Base-by-base conservation (phyloP, 1,139 yeast species). In the Tardiomyces depauwii region DNA sequence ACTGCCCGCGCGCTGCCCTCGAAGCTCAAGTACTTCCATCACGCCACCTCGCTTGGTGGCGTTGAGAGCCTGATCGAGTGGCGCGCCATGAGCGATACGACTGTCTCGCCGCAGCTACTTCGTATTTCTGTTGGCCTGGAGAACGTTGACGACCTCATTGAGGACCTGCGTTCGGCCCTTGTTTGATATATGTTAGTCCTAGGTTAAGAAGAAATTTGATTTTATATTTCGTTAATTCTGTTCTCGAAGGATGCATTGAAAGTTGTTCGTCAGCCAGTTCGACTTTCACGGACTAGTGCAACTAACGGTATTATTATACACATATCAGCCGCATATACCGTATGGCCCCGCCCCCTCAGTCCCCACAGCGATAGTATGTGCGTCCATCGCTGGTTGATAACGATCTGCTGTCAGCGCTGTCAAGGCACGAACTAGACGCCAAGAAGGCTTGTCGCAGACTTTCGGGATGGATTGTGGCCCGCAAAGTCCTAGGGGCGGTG, bases 21-120 rank as follows among this genome's bases (percentile, higher is more conserved):
- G 1, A 76, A 73, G 52, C 69, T 88, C 49, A 75, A 79, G 54
- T 74, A 76, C 51, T 87, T 88, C 67, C 80, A 80, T 52, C 96
- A 89, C 64, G 95, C 96, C 1, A 88, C 96, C 0, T 85, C 95
- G 5, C 70, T 89, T 28, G 96, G 96, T 39, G 95, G 96, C n/a
- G 86, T 84, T 6, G 96, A 89, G 62, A 83, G 94, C 47, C 70
- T 88, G 56, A 78, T 88, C 50, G 96, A 89, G 64, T 87, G 96
- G 95, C 76, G 96, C 59, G 82, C 87, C 1, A 61, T 88, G 66
- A 73, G 85, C 44, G 96, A 87, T 58, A 61, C 72, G 1, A 57
- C 65, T 2, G 80, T 79, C 13, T 66, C 74, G 36, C 73, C 76
- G 23, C 72, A 74, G 1, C 62, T 87, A 39, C 64, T 88, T 42